These are phyloP conservation scores for Sporisorium iseilematis-ciliati DNA, from an alignment of 1,284 basidiomycete genomes.

Conservation along the genomic window DNA sequence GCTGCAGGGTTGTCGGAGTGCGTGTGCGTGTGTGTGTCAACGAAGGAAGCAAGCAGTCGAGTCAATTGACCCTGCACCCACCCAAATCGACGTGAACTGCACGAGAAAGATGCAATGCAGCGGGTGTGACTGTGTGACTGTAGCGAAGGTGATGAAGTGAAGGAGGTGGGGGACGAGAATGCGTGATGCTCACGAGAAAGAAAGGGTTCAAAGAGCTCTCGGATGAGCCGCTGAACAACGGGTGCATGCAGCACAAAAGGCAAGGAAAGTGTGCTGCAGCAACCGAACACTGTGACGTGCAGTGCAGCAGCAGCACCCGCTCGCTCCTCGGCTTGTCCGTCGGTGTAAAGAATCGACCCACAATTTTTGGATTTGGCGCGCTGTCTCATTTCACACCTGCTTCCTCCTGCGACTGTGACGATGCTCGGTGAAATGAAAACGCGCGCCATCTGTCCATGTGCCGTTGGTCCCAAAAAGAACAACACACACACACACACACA, in stretches of 20 bases:
- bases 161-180: background rate
- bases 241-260: conserved; percentile 1
- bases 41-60: background rate
- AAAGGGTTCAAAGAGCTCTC: conserved; percentile 18
- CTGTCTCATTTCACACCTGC: background rate
- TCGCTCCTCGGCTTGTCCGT: background rate
- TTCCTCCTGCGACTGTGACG: background rate
- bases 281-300: conserved; percentile 21
- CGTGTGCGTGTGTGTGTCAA: background rate
- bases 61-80: background rate
- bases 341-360: background rate
- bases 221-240: conserved; percentile 18
- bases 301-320: background rate
- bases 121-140: background rate
- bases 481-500: background rate
- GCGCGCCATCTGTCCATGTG: background rate
- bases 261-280: conserved; percentile 24
- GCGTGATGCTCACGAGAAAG: background rate
- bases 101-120: conserved; percentile 3
- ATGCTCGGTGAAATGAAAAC: background rate
- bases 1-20: background rate
- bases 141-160: conserved; percentile 5
- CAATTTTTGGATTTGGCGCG: conserved; percentile 1
- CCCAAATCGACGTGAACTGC: background rate
- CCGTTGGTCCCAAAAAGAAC: background rate